Conservation (phyloP, 225 moss, liverwort and hornwort species). For the Takakia lepidozioides region DNA sequence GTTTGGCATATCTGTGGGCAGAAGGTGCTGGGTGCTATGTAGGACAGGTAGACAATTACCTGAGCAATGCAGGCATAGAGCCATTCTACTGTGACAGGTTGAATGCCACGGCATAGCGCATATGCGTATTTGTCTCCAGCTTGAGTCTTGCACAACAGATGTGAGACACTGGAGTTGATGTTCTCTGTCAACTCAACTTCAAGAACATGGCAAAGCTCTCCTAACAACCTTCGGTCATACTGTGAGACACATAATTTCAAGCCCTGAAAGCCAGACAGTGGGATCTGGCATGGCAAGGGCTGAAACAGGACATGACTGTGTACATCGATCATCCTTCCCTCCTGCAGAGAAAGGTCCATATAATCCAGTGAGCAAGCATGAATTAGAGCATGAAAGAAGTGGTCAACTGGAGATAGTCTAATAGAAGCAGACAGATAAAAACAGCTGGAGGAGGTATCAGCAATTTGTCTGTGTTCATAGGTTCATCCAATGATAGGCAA, state of each 20-base stretch:
- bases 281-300: slow-evolving; percentile 75
- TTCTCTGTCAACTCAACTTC: slow-evolving; percentile 63
- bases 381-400: no score
- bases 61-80: slow-evolving; percentile 62
- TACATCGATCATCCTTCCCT: slow-evolving; percentile 54
- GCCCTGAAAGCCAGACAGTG: slow-evolving; percentile 59
- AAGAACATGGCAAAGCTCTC: slow-evolving; percentile 68
- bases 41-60: slow-evolving; percentile 16
- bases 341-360: slow-evolving; percentile 28
- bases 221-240: slow-evolving; percentile 65
- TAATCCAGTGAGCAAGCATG: no score
- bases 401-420: no score
- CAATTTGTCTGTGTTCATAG: no score
- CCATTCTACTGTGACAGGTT: slow-evolving; percentile 63
- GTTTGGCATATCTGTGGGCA: no score
- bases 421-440: no score
- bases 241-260: slow-evolving; percentile 71
- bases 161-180: slow-evolving; percentile 59
- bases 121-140: slow-evolving; percentile 82
- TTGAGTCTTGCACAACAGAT: slow-evolving; percentile 80
- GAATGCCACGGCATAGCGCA: slow-evolving; percentile 59
- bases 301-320: slow-evolving; percentile 66
- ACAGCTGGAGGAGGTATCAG: no score
- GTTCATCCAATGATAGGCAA: no score
- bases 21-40: no score